Base-by-base conservation (phyloP, 257 asterid species). In the Scutellaria baicalensis region DNA sequence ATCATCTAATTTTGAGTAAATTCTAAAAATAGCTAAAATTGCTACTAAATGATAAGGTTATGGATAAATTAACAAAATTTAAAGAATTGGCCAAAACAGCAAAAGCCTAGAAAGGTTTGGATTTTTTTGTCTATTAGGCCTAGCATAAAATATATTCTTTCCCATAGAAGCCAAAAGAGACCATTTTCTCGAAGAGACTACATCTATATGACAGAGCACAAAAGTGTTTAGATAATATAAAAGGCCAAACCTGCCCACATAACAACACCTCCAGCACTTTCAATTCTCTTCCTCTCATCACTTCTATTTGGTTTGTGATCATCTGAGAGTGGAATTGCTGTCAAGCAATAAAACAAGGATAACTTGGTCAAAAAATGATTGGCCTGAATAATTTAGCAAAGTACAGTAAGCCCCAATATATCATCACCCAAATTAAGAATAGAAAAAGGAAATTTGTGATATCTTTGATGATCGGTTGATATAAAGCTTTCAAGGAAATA, bases 281-380 rank as follows among this genome's bases (percentile, higher is more conserved):
- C 99, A 68, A 94, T 94, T 83, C 99, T 91, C 83, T 81, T 89
- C 68, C 99, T 84, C 86, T 94, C 99, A 73, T 94, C 98, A 74
- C 87, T 89, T 83, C 98, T 83, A 68, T 94, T 94, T 51, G 99
- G 99, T 80, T 94, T 91, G 74, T 94, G 99, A 82, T 94, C 99
- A 40, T 94, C 98, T 1, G 99, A 94, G 62, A 94, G 95, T 36
- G 98, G 79, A 74, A 91, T 94, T 59, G 98, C 99, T 94, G 96
- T 47, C 72, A 45, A 57, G 74, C 77, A 83, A 69, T 51, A 72
- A 79, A n/a, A 63, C 14, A 50, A 6, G 64, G 50, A 9, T 38
- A 17, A 9, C 50, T 44, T 64, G 45, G 47, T 71, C 45, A 60
- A 67, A 57, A 17, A 21, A 36, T 17, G 55, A 38, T 35, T 66